A percentile compares a stretch with the other conserved stretches of the same genome.
Conservation (phyloP, 2,329 filamentous ascomycete genomes). For the Rutstroemia sp. region DNA sequence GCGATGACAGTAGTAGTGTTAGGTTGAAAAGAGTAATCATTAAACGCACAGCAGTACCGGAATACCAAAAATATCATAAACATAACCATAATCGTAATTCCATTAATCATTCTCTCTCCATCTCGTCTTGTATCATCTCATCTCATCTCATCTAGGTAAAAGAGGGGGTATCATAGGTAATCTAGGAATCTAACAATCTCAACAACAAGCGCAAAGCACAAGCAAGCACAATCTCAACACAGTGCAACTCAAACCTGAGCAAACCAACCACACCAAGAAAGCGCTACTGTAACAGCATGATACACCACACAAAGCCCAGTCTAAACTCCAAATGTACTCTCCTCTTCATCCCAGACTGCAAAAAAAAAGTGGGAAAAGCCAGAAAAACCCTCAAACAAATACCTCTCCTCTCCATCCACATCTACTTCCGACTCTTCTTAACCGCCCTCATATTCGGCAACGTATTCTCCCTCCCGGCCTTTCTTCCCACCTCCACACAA, state of each 20-base stretch:
- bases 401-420: neutral
- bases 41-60: no score
- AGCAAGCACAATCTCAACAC: no score
- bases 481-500: constrained; percentile 78
- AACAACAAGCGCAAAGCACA: no score
- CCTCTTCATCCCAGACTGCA: neutral
- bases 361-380: neutral
- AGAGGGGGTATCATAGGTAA: no score
- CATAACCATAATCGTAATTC: neutral
- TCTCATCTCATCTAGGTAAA: neutral
- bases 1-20: no score
- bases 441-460: constrained; percentile 51
- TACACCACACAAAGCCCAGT: no score
- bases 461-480: constrained; percentile 55
- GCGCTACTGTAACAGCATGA: no score
- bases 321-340: no score
- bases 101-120: constrained; percentile 13
- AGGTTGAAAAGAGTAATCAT: no score
- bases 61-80: neutral
- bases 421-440: constrained; percentile 34
- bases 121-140: constrained; percentile 16
- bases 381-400: neutral
- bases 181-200: no score
- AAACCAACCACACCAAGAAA: no score
- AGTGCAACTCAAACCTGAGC: no score